Base-by-base conservation (phyloP, 345 rosid genomes). In the Sisymbrium irio region DNA sequence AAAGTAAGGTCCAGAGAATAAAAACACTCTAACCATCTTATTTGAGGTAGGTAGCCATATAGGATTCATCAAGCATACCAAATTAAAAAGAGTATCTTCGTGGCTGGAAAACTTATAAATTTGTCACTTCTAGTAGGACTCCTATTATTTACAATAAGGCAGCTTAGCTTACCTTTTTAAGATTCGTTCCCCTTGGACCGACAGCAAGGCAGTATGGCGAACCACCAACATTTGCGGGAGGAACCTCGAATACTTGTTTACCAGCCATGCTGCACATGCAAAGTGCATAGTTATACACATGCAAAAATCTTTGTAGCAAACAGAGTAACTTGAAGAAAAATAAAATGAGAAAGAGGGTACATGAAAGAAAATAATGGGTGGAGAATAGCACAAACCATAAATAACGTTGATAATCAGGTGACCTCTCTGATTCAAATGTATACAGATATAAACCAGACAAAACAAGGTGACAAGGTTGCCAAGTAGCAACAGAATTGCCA, bases 391-490 rank as follows among this genome's bases (percentile, higher is more conserved):
- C 80, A 71, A 77, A 95, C 99, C 99, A 92, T 81, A 90, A 77
- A 83, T 86, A 84, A 64, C 97, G 92, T 82, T 84, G 94, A 82
- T 88, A 86, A 80, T 78, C 88, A 68, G 75, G 91, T 53, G 98
- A 90, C 78, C 77, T 87, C 50, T 82, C 88, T 73, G 97, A 92
- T 81, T 95, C 97, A 80, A 85, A 83, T 67, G 85, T 81, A 83
- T 95, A 90, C 40, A 95, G 89, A 84, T 90, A 85, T 44, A 83
- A 80, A 77, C 99, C 96, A 81, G 96, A 95, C 67, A 95, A 78
- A 41, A 83, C 87, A 75, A 95, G 86, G 85, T 83, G 91, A 84
- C 98, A 92, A 39, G 88, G 84, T 73, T 95, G 97, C 99, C 99
- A 95, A 30, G 87, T 82, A 70, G 99, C 94, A 77, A 92, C 83